Percentiles rank a stretch among this genome's conserved stretches.
phyloP scores from a whole-genome alignment of 139 green algal species.

The Trebouxia sp. region DNA sequence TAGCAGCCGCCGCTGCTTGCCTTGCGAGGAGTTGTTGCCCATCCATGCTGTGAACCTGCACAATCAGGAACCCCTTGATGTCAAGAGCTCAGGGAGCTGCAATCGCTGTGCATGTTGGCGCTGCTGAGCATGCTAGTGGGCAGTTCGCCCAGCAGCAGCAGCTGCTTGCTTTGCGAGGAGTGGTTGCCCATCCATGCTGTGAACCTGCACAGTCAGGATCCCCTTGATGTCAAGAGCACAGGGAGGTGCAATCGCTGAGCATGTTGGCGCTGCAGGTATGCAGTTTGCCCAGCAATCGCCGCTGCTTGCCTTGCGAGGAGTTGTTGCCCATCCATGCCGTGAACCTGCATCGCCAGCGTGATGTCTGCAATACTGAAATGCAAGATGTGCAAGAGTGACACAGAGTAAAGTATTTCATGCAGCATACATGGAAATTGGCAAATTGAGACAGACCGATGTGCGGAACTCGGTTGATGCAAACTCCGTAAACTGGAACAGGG shows the following conservation, averaged over 20 bases:
- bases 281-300: constrained; percentile 86
- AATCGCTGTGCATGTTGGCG: constrained; percentile 42
- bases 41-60: constrained; percentile 92
- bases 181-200: constrained; percentile 92
- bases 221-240: too few species aligned
- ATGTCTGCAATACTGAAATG: too few species aligned
- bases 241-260: constrained; percentile 36
- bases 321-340: constrained; percentile 92
- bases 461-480: too few species aligned
- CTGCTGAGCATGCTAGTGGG: constrained; percentile 76
- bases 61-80: constrained; percentile 69
- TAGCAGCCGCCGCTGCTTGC: constrained; percentile 91
- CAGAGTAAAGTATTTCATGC: too few species aligned
- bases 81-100: constrained; percentile 33
- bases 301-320: constrained; percentile 83
- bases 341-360: constrained; percentile 82
- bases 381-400: too few species aligned
- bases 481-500: too few species aligned
- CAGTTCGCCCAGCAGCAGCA: constrained; percentile 86
- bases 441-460: too few species aligned
- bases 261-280: constrained; percentile 61
- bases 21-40: constrained; percentile 78
- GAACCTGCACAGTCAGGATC: constrained; percentile 82
- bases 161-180: constrained; percentile 83
- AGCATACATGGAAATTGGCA: too few species aligned